Conservation (phyloP, 2,329 filamentous ascomycete genomes). For the Periconia sp. region DNA sequence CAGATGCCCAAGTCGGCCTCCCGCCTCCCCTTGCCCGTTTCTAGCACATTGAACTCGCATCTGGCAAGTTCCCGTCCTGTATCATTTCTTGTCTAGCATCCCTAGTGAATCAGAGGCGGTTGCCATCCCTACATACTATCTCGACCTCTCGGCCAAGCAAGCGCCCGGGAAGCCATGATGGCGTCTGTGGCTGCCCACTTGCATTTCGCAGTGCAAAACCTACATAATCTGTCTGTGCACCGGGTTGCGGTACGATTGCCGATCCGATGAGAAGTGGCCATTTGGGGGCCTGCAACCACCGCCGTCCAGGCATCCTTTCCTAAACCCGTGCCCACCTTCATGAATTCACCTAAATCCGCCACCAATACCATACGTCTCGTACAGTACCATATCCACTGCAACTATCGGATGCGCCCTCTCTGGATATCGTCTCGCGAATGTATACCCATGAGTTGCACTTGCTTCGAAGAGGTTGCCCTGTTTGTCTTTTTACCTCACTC, state of each 20-base stretch:
- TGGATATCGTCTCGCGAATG: background rate
- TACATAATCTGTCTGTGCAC: conserved; percentile 18
- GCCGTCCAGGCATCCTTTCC: background rate
- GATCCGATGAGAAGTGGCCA: conserved; percentile 26
- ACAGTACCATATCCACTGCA: background rate
- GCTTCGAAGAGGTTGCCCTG: background rate
- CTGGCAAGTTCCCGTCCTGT: conserved; percentile 22
- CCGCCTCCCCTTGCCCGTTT: conserved; percentile 38
- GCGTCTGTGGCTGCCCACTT: conserved; percentile 16
- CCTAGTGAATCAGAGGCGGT: conserved; percentile 30
- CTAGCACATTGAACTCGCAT: conserved; percentile 15
- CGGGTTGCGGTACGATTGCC: conserved; percentile 29
- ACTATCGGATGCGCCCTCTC: background rate
- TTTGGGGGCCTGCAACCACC: conserved; percentile 3
- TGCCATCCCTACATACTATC: background rate
- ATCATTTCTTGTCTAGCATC: conserved; percentile 24
- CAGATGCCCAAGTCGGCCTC: conserved; percentile 31
- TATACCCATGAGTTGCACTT: background rate
- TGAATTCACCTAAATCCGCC: conserved; percentile 9
- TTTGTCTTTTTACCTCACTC: background rate
- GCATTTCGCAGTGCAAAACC: conserved; percentile 8
- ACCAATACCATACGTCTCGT: conserved; percentile 20
- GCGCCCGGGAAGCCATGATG: conserved; percentile 14
- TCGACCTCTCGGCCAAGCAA: background rate
- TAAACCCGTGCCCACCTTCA: background rate